Evolutionary conservation across 1,139 yeast genomes (phyloP).

Genomic region (Candida freyschussii): DNA sequence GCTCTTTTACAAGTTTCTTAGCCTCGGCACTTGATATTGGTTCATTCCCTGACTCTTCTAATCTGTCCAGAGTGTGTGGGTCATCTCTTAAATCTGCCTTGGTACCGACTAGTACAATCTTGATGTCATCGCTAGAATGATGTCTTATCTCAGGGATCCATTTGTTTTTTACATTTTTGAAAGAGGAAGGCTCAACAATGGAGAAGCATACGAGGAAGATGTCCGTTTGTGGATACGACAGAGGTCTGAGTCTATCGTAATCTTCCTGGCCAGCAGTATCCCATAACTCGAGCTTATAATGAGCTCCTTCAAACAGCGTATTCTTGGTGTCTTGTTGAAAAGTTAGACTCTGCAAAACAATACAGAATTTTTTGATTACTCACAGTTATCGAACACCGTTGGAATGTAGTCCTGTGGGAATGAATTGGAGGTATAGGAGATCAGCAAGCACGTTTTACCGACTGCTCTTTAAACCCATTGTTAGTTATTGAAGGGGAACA

Average conservation of each 20-base stretch:
- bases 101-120: constrained; percentile 79
- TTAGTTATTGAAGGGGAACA: background rate
- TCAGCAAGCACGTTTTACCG: constrained; percentile 86
- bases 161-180: constrained; percentile 64
- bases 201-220: constrained; percentile 86
- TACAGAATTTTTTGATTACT: constrained; percentile 1
- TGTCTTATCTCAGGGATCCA: constrained; percentile 91
- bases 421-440: constrained; percentile 87
- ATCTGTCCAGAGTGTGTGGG: constrained; percentile 66
- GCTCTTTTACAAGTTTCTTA: constrained; percentile 58
- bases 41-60: constrained; percentile 54
- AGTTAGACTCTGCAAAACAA: too few relatives aligned
- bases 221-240: constrained; percentile 90
- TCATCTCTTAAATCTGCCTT: constrained; percentile 83
- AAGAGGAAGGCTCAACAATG: constrained; percentile 76
- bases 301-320: constrained; percentile 74
- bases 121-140: constrained; percentile 64
- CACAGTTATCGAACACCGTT: constrained; percentile 78
- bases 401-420: constrained; percentile 96
- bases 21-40: constrained; percentile 68
- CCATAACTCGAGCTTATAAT: constrained; percentile 80
- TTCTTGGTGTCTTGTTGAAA: constrained; percentile 63
- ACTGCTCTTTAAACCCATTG: constrained; percentile 77
- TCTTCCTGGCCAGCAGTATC: constrained; percentile 98
- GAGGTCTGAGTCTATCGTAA: constrained; percentile 85